Evolutionary conservation across 331 rosid species (phyloP).

Genomic region (Quercus tomentella): DNA sequence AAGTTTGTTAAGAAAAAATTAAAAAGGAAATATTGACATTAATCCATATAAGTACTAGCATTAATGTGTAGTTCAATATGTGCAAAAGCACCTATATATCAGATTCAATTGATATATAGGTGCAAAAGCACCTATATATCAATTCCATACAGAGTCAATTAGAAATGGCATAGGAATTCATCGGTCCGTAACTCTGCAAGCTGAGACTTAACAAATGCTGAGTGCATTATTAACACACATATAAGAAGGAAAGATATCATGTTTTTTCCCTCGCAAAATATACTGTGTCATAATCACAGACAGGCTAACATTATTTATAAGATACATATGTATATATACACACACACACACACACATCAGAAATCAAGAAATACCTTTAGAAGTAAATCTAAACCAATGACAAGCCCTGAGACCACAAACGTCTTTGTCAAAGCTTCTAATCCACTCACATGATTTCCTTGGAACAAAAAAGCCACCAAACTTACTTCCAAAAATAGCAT

Average conservation of each 20-base stretch:
- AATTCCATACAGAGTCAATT: neutral
- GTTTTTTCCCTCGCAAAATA: neutral
- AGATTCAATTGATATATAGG: too few relatives aligned
- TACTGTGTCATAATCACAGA: neutral
- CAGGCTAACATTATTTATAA: neutral
- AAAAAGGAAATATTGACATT: neutral
- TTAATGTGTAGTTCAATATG: neutral
- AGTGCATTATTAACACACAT: neutral
- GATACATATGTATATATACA: too few relatives aligned
- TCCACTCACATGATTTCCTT: constrained; percentile 76
- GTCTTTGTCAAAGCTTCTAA: constrained; percentile 74
- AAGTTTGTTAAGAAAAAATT: neutral
- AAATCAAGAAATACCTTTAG: constrained; percentile 62
- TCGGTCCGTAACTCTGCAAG: neutral
- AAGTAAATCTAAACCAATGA: constrained; percentile 73
- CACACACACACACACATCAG: neutral
- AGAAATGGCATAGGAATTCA: neutral
- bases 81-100: neutral
- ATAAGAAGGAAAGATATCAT: neutral
- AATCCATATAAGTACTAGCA: neutral
- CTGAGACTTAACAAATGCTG: neutral
- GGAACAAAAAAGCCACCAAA: constrained; percentile 85
- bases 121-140: neutral
- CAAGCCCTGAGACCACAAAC: constrained; percentile 71
- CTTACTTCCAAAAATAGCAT: constrained; percentile 97